Conservation (phyloP, 192 early-diverging fungal genomes). For the Funneliformis geosporum region DNA sequence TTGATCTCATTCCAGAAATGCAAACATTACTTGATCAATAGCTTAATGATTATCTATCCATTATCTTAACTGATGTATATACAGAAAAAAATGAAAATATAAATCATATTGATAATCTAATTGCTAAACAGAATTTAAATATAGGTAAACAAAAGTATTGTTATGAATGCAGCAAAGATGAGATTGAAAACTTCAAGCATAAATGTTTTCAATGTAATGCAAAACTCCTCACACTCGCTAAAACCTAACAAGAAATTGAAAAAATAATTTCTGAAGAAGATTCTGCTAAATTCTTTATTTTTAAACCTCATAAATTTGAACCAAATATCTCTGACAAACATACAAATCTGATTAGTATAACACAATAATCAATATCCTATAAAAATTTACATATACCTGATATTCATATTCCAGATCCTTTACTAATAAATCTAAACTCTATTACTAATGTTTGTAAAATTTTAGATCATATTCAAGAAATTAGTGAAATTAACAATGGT, state of each 20-base stretch:
- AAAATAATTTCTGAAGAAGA: neutral
- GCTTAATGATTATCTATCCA: no score
- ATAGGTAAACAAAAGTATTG: neutral
- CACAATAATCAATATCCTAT: neutral
- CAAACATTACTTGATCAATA: no score
- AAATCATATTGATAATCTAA: no score
- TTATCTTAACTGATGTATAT: no score
- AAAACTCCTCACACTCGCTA: neutral
- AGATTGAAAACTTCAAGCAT: neutral
- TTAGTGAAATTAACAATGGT: neutral
- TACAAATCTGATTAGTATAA: neutral
- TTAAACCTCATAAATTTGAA: neutral
- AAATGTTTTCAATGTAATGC: neutral
- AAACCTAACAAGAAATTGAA: neutral
- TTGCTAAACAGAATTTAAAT: neutral
- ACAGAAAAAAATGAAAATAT: no score
- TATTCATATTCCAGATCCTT: constrained; percentile 10
- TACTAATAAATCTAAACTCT: constrained; percentile 13
- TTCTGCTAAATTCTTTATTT: no score
- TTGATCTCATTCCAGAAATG: no score
- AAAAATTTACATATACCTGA: neutral
- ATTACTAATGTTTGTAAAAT: constrained; percentile 21
- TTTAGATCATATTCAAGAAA: constrained; percentile 22
- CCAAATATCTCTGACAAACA: neutral
- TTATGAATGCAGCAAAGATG: neutral